These are phyloP conservation scores for Blastobotrys raffinosifermentans DNA, from an alignment of 1,139 yeast genomes.

Conservation along the genomic window DNA sequence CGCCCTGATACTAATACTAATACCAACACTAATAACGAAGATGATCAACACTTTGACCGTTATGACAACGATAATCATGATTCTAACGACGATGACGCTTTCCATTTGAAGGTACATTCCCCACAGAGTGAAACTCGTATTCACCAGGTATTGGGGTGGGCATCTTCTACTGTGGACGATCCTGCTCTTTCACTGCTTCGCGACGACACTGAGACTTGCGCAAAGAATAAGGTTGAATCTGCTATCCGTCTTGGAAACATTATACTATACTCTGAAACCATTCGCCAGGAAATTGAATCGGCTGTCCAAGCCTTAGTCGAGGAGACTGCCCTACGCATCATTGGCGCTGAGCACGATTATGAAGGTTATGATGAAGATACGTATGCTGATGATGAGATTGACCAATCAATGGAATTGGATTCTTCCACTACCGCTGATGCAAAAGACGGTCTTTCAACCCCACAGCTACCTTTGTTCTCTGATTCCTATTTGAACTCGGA, in stretches of 20 bases:
- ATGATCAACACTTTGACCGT: too few species aligned
- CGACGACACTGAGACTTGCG: conserved; percentile 60
- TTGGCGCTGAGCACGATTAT: conserved; percentile 38
- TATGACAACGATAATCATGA: conserved; percentile 17
- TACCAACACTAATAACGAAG: conserved; percentile 16
- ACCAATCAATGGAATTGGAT: conserved; percentile 4
- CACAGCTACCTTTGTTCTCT: conserved; percentile 16
- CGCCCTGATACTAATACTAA: conserved; percentile 26
- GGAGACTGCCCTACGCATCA: conserved; percentile 48
- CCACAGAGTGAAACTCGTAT: conserved; percentile 70
- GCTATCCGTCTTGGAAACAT: conserved; percentile 73
- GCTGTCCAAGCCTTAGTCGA: conserved; percentile 62
- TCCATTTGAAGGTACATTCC: conserved; percentile 40
- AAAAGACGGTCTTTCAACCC: not conserved
- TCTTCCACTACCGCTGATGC: not conserved
- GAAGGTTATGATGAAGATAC: conserved; percentile 18
- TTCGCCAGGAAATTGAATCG: conserved; percentile 74
- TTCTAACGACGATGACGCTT: too few species aligned
- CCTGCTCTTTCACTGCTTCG: conserved; percentile 58
- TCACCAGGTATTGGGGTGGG: conserved; percentile 48
- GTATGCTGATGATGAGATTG: conserved; percentile 22
- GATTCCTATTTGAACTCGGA: conserved; percentile 23
- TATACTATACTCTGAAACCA: conserved; percentile 68
- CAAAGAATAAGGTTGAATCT: conserved; percentile 64
- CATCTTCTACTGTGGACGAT: conserved; percentile 52